phyloP scores from a whole-genome alignment of 148 eudicot species.

The Chenopodium quinoa region DNA sequence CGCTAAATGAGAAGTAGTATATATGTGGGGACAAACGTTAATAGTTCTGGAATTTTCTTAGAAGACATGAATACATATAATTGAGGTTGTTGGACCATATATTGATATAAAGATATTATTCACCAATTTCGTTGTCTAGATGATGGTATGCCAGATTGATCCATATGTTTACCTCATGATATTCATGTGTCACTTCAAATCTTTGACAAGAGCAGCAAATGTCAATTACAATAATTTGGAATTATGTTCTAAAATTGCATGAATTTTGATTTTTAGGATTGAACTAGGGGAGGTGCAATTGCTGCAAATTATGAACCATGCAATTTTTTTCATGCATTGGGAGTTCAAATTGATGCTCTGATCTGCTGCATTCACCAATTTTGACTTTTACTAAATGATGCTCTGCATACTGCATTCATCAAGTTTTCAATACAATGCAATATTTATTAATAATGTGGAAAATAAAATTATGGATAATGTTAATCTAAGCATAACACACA shows the following conservation, averaged over 20 bases:
- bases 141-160: constrained; percentile 2
- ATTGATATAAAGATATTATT: no score
- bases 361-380: neutral
- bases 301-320: neutral
- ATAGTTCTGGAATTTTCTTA: neutral
- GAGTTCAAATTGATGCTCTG: neutral
- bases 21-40: neutral
- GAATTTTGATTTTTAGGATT: neutral
- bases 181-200: neutral
- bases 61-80: neutral
- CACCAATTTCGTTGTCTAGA: neutral
- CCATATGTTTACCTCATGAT: neutral
- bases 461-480: no score
- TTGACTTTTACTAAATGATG: neutral
- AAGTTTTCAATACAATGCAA: no score
- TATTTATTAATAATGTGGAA: no score
- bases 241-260: neutral
- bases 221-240: no score
- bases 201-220: neutral
- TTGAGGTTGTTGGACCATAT: neutral
- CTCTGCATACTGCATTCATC: no score
- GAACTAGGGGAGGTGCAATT: constrained; percentile 9
- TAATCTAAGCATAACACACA: no score
- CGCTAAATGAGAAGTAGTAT: neutral
- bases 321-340: neutral